Conservation (phyloP, 2,329 filamentous ascomycete species). For the Claviceps sp. region DNA sequence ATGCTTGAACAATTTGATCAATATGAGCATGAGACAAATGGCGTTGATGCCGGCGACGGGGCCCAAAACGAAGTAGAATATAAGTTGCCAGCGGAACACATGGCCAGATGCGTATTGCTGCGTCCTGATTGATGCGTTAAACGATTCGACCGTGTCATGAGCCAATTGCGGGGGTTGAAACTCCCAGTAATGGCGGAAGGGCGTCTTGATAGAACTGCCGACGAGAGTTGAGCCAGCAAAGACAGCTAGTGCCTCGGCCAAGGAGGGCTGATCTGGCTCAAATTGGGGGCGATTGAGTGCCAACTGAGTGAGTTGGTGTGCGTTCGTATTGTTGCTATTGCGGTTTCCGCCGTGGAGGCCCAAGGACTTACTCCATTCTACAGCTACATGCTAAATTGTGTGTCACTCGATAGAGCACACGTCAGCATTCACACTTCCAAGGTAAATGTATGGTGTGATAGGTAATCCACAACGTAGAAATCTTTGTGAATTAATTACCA, state of each 20-base stretch:
- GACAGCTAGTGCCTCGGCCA: conserved; percentile 62
- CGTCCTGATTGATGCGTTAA: conserved; percentile 49
- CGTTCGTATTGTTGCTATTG: conserved; percentile 44
- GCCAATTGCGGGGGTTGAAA: conserved; percentile 21
- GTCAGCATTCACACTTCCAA: neutral
- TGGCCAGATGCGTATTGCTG: conserved; percentile 61
- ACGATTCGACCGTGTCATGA: conserved; percentile 34
- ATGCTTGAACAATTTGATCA: conserved; percentile 16
- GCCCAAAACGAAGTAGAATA: conserved; percentile 54
- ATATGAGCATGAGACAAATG: conserved; percentile 48
- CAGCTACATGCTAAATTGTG: conserved; percentile 28
- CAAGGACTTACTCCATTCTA: conserved; percentile 40
- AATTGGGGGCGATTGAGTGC: conserved; percentile 30
- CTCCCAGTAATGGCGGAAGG: conserved; percentile 45
- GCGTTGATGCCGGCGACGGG: conserved; percentile 55
- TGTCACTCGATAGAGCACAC: neutral
- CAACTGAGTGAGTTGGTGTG: conserved; percentile 41
- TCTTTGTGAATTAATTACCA: neutral
- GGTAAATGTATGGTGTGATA: neutral
- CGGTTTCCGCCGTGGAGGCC: conserved; percentile 41
- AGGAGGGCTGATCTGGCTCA: conserved; percentile 42
- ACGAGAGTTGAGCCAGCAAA: conserved; percentile 55
- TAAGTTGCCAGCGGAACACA: conserved; percentile 42
- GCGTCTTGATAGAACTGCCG: conserved; percentile 41
- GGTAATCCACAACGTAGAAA: neutral